These are phyloP conservation scores for Pythium guiyangense DNA, from an alignment of 352 stramenopile genomes.

Conservation along the genomic window DNA sequence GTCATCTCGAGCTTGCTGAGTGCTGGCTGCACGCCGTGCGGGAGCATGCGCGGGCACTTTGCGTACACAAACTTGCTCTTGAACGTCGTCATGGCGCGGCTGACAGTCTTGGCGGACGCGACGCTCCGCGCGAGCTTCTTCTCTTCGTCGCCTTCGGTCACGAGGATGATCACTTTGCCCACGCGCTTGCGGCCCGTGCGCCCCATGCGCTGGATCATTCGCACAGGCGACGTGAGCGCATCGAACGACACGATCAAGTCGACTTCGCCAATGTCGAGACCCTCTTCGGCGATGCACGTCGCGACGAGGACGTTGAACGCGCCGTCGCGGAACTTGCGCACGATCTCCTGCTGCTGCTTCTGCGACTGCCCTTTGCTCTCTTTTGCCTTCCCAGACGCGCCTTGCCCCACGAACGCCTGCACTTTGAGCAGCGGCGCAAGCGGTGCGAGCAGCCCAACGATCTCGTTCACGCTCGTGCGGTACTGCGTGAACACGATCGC, in stretches of 20 bases:
- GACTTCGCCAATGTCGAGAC: slow-evolving; percentile 94
- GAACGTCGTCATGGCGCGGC: slow-evolving; percentile 80
- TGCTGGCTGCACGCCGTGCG: slow-evolving; percentile 36
- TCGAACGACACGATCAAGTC: slow-evolving; percentile 94
- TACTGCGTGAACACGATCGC: slow-evolving; percentile 99
- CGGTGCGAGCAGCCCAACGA: slow-evolving; percentile 77
- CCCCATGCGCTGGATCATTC: slow-evolving; percentile 94
- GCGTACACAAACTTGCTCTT: slow-evolving; percentile 88
- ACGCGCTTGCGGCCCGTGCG: slow-evolving; percentile 95
- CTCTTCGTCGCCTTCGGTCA: slow-evolving; percentile 88
- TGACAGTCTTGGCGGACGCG: slow-evolving; percentile 75
- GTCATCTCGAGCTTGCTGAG: slow-evolving; percentile 58
- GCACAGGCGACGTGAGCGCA: slow-evolving; percentile 92
- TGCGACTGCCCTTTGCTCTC: slow-evolving; percentile 91
- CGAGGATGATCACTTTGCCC: slow-evolving; percentile 85
- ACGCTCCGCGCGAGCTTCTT: slow-evolving; percentile 83
- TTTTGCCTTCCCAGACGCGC: slow-evolving; percentile 75
- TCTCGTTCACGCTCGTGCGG: slow-evolving; percentile 92
- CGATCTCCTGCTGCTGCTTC: slow-evolving; percentile 93
- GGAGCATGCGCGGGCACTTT: slow-evolving; percentile 73
- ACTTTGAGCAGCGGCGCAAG: slow-evolving; percentile 82
- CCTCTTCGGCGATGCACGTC: slow-evolving; percentile 96
- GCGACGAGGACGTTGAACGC: slow-evolving; percentile 92
- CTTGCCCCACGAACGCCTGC: slow-evolving; percentile 93
- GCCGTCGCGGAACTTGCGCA: slow-evolving; percentile 85